phyloP scores from a whole-genome alignment of 306 rosid species.

The Phaseolus lunatus region DNA sequence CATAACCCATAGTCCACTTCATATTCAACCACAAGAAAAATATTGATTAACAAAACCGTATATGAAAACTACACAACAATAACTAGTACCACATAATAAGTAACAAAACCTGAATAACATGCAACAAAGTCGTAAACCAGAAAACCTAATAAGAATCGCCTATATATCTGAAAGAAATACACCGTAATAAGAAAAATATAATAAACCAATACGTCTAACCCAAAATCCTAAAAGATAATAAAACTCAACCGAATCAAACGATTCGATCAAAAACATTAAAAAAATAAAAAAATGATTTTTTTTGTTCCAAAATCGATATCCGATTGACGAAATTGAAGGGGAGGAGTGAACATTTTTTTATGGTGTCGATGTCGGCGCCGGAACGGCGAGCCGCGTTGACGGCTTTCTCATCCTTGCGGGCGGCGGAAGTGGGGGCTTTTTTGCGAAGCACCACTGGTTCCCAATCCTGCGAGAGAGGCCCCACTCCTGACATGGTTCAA shows the following conservation, averaged over 20 bases:
- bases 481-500: conserved; percentile 67
- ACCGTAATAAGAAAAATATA: not conserved
- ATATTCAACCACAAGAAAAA: not conserved
- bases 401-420: conserved; percentile 91
- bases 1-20: not conserved
- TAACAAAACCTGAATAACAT: not conserved
- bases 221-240: not conserved
- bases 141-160: not conserved
- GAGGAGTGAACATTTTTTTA: conserved; percentile 61
- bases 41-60: not conserved
- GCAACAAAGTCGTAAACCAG: not conserved
- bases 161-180: not conserved
- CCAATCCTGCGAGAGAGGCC: conserved; percentile 87
- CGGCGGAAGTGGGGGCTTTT: conserved; percentile 87
- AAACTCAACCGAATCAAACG: not conserved
- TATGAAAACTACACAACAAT: conserved; percentile 16
- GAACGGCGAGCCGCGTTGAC: conserved; percentile 94
- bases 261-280: not conserved
- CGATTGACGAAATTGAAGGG: not conserved
- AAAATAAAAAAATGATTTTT: not conserved
- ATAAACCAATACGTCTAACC: not conserved
- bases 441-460: conserved; percentile 88
- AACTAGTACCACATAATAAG: not conserved
- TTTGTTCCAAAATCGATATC: not conserved
- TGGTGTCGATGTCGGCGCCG: conserved; percentile 85